Percentiles rank a stretch among this genome's conserved stretches.
These are phyloP conservation scores for Raffaelea arxii DNA, from an alignment of 2,329 filamentous ascomycete species.

Conservation along the genomic window DNA sequence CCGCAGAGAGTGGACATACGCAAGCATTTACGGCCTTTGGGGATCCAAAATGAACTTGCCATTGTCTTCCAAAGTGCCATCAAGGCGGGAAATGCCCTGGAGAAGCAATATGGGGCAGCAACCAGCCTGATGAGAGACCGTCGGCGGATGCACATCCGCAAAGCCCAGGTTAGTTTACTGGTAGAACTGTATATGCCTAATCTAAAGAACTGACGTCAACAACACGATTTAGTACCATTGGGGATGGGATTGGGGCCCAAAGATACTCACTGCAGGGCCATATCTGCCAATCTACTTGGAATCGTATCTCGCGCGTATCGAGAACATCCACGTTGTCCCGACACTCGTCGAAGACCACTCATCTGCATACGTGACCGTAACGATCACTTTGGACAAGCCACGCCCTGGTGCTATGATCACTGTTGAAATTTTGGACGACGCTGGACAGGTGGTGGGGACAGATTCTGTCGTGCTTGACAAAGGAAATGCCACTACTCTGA, in stretches of 20 bases:
- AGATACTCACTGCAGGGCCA: constrained; percentile 39
- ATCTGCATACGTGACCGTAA: no score
- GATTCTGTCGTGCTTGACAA: no score
- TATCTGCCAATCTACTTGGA: neutral
- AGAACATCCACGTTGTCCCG: neutral
- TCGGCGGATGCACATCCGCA: constrained; percentile 1
- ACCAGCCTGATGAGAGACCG: neutral
- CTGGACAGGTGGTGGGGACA: no score
- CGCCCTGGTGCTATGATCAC: no score
- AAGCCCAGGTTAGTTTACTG: constrained; percentile 35
- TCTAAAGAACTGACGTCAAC: neutral
- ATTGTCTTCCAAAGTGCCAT: constrained; percentile 42
- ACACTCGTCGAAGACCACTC: neutral
- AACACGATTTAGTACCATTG: constrained; percentile 40
- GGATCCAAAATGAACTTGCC: constrained; percentile 33
- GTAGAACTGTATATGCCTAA: no score
- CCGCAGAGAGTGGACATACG: constrained; percentile 45
- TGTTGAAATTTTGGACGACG: no score
- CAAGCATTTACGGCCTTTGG: constrained; percentile 20
- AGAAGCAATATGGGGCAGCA: neutral
- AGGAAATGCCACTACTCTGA: no score
- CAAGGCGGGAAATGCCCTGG: constrained; percentile 15
- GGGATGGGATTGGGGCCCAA: constrained; percentile 6
- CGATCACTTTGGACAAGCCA: no score
- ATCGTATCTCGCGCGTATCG: neutral